Percentiles rank a stretch among this genome's conserved stretches.
Conservation (phyloP, 805 yeast species). For the Yarrowia osloensis region DNA sequence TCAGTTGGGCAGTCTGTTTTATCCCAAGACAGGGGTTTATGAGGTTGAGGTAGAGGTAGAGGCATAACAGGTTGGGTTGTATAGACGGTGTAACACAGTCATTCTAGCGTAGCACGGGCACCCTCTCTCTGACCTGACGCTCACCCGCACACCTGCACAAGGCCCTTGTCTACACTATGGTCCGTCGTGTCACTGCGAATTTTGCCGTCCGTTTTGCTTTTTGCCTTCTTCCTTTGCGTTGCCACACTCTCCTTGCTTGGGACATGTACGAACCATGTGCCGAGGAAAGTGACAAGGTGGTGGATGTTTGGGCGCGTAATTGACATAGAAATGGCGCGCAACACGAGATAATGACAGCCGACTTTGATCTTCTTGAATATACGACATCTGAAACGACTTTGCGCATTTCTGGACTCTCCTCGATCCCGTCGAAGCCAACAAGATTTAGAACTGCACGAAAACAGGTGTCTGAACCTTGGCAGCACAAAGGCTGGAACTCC, state of each 20-base stretch:
- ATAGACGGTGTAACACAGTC: too few species aligned
- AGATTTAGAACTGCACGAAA: constrained; percentile 12
- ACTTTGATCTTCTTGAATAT: too few species aligned
- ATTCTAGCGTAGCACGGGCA: too few species aligned
- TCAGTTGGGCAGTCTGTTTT: neutral
- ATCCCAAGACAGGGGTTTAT: constrained; percentile 1
- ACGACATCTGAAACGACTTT: too few species aligned
- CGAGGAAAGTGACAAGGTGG: too few species aligned
- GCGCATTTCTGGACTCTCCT: neutral
- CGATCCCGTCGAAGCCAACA: constrained; percentile 15
- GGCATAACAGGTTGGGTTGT: too few species aligned
- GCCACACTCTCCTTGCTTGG: constrained; percentile 23
- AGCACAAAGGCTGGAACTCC: neutral
- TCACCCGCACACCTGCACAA: too few species aligned
- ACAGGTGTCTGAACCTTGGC: constrained; percentile 5
- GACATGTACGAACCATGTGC: neutral
- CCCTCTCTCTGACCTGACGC: too few species aligned
- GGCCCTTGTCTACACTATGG: too few species aligned
- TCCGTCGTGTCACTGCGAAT: neutral
- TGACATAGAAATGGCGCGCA: too few species aligned
- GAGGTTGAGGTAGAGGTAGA: neutral
- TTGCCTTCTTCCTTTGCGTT: neutral
- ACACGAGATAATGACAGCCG: too few species aligned
- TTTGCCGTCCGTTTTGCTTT: neutral
- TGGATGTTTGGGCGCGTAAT: too few species aligned